Evolutionary conservation across 1,284 basidiomycete genomes (phyloP), one percentile per base, ranked within the genome.

Genomic region (Ganoderma sinense): DNA sequence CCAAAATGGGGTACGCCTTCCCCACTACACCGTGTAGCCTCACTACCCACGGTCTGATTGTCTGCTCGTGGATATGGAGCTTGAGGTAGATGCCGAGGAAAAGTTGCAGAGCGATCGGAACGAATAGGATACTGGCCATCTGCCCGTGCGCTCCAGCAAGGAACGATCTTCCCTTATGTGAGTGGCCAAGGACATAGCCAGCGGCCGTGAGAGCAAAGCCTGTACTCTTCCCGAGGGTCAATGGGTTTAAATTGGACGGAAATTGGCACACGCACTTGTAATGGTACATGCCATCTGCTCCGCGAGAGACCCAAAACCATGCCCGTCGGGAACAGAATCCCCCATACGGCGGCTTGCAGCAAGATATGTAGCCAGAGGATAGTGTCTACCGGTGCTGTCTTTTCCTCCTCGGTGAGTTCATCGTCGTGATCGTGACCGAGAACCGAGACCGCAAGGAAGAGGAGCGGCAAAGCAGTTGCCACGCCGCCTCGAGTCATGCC

Each of bases 81-180:
- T 97, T 98, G 72, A 99, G 91, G 81, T 98, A 99, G 69, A 97
- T 86, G 7, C 97, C 97, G 64, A 95, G 84, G 20, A 79, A 77
- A 10, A 93, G 84, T 81, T 98, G 97, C 1, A 84, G 77, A 20
- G 86, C 75, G 56, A 96, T 88, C 2, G 93, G 89, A 45, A 89
- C 68, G 71, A 92, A 83, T 60, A 96, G 83, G 75, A 95, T 86
- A 64, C 88, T 90, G 18, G 91, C 93, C 75, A 93, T 89, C 3
- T 82, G 83, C 8, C 91, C 93, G 77, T 96, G 95, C 1, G 88
- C 87, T 13, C 92, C 91, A 43, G 84, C 83, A 0, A 88, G 86
- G 76, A 96, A 97, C 72, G 86, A 81, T 61, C 94, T 86, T 0
- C 95, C 94, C 60, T 88, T 86, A 76, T 97, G 95, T n/a, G 89